phyloP scores from a whole-genome alignment of 176 grass and related monocot species.

The Bolboschoenus planiculmis region DNA sequence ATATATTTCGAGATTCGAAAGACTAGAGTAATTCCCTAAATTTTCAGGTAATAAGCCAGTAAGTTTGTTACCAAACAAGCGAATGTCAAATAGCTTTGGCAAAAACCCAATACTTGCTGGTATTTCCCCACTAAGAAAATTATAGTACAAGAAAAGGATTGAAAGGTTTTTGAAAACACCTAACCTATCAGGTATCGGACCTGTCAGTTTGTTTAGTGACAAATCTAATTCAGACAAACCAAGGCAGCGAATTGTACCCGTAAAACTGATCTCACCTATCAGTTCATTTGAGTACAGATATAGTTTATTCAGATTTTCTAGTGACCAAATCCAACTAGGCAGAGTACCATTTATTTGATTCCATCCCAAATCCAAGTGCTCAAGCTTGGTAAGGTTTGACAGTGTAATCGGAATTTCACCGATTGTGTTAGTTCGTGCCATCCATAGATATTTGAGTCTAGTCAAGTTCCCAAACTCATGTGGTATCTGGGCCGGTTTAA shows the following conservation, averaged over 20 bases:
- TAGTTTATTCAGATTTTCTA: conserved; percentile 16
- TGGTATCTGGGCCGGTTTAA: conserved; percentile 3
- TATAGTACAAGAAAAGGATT: conserved; percentile 32
- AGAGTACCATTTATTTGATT: conserved; percentile 34
- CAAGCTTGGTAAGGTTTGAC: conserved; percentile 16
- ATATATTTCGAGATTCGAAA: conserved; percentile 24
- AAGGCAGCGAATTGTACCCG: background rate
- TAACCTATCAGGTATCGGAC: conserved; percentile 30
- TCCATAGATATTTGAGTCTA: conserved; percentile 15
- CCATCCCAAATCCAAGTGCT: background rate
- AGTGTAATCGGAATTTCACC: conserved; percentile 28
- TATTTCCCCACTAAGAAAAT: conserved; percentile 33
- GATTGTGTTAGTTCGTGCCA: conserved; percentile 22
- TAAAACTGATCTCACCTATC: conserved; percentile 13
- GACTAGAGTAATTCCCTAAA: conserved; percentile 37
- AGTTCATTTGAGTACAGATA: conserved; percentile 33
- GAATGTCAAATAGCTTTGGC: conserved; percentile 10
- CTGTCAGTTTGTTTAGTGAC: conserved; percentile 27
- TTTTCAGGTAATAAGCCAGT: conserved; percentile 28
- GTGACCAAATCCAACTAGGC: conserved; percentile 35
- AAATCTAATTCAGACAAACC: conserved; percentile 31
- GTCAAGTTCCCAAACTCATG: conserved; percentile 32
- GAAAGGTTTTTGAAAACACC: conserved; percentile 25
- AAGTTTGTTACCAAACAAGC: conserved; percentile 35
- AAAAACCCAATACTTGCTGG: conserved; percentile 30